phyloP scores from a whole-genome alignment of 352 stramenopile species.

The Pythium scleroteichum region DNA sequence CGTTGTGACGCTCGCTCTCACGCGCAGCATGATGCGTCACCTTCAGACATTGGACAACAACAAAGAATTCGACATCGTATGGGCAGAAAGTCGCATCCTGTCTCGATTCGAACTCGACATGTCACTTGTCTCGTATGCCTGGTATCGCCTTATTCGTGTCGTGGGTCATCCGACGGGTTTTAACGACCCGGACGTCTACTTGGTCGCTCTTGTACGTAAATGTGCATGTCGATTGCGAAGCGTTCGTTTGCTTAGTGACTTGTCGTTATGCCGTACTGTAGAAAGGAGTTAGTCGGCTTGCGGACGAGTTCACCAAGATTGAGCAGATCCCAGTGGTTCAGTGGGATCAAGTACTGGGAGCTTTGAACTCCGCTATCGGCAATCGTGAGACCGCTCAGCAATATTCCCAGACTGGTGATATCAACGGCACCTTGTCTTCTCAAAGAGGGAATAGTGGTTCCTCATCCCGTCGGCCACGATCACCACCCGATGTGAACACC shows the following conservation, averaged over 20 bases:
- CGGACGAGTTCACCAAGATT: conserved; percentile 71
- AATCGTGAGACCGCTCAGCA: conserved; percentile 23
- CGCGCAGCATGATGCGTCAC: conserved; percentile 71
- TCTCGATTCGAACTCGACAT: conserved; percentile 79
- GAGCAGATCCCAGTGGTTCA: conserved; percentile 70
- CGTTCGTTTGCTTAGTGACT: neutral
- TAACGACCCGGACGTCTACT: conserved; percentile 81
- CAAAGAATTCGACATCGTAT: conserved; percentile 74
- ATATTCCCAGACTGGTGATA: conserved; percentile 33
- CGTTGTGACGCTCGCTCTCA: conserved; percentile 68
- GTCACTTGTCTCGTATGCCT: conserved; percentile 76
- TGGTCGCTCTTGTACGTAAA: conserved; percentile 65
- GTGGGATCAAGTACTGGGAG: conserved; percentile 72
- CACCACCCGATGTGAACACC: conserved; percentile 84
- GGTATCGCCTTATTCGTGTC: conserved; percentile 81
- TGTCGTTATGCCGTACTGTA: conserved; percentile 10
- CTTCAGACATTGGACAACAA: conserved; percentile 50
- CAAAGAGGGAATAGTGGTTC: conserved; percentile 14
- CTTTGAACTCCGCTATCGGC: conserved; percentile 46
- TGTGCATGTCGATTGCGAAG: neutral
- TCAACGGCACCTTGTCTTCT: conserved; percentile 10
- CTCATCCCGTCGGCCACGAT: conserved; percentile 39
- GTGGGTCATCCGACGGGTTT: conserved; percentile 83
- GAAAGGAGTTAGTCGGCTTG: conserved; percentile 80
- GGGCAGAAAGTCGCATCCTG: conserved; percentile 60